Percentiles rank a stretch among this genome's conserved stretches.
Conservation (phyloP, 2,329 filamentous ascomycete species). For the Monosporascus sp. region DNA sequence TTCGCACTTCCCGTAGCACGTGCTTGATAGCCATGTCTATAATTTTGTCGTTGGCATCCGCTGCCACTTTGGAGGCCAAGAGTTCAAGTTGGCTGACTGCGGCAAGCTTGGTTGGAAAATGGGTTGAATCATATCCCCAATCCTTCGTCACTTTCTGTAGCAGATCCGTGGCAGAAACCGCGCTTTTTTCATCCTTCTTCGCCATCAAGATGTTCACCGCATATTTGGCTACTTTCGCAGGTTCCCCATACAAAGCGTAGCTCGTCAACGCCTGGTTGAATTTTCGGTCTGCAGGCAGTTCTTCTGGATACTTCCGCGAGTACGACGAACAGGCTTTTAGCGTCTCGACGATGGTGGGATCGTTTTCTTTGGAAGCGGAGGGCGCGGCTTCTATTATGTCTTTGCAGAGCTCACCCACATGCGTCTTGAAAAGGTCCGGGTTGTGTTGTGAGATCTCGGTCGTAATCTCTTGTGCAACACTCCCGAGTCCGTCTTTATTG, state of each 20-base stretch:
- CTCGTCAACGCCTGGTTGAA: slow-evolving; percentile 75
- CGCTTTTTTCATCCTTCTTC: slow-evolving; percentile 63
- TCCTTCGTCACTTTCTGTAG: slow-evolving; percentile 69
- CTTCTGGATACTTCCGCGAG: slow-evolving; percentile 75
- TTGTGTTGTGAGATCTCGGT: slow-evolving; percentile 88
- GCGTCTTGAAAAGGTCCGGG: slow-evolving; percentile 85
- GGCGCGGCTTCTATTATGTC: slow-evolving; percentile 79
- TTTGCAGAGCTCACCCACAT: slow-evolving; percentile 86
- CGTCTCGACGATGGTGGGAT: slow-evolving; percentile 75
- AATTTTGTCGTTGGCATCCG: slow-evolving; percentile 70
- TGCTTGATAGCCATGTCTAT: slow-evolving; percentile 71
- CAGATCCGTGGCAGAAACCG: slow-evolving; percentile 80
- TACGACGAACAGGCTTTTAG: slow-evolving; percentile 93
- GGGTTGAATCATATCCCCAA: slow-evolving; percentile 65
- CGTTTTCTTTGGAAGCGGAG: slow-evolving; percentile 59
- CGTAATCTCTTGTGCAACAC: slow-evolving; percentile 79
- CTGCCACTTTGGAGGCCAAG: slow-evolving; percentile 64
- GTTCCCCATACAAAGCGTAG: slow-evolving; percentile 77
- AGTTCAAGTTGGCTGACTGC: slow-evolving; percentile 71
- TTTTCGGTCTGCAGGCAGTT: slow-evolving; percentile 75
- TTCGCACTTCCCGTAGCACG: slow-evolving; percentile 65
- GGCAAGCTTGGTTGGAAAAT: slow-evolving; percentile 71
- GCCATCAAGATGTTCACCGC: slow-evolving; percentile 86
- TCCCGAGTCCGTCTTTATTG: slow-evolving; percentile 71
- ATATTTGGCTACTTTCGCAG: slow-evolving; percentile 83